Evolutionary conservation across 2,329 filamentous ascomycete species (phyloP).

Genomic region (Ceratocystis lukuohia): DNA sequence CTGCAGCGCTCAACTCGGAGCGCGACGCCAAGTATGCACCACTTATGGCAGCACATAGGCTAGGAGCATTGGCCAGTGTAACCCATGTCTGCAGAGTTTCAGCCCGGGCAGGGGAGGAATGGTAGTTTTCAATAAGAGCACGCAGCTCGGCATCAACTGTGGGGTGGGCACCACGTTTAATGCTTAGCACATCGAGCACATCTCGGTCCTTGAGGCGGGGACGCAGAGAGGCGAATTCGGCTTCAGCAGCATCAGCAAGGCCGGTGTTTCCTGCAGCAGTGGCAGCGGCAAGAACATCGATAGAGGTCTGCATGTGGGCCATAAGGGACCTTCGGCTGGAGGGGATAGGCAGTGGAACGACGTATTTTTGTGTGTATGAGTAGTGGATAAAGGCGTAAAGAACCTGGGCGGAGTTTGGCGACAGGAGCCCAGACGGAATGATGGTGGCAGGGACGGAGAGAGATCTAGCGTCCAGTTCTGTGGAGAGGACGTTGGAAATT

Average conservation of each 20-base stretch:
- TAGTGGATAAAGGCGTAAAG: slow-evolving; percentile 19
- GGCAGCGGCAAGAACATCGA: slow-evolving; percentile 14
- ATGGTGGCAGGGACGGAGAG: slow-evolving; percentile 12
- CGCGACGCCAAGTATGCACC: slow-evolving; percentile 1
- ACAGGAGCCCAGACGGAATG: slow-evolving; percentile 13
- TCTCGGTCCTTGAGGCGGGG: slow-evolving; percentile 17
- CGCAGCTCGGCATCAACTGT: slow-evolving; percentile 12
- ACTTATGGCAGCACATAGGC: slow-evolving; percentile 9
- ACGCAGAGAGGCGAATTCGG: not conserved
- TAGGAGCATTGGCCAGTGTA: slow-evolving; percentile 14
- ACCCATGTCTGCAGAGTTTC: slow-evolving; percentile 13
- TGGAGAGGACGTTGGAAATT: slow-evolving; percentile 9
- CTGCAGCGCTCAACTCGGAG: not conserved
- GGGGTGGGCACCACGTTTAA: slow-evolving; percentile 12
- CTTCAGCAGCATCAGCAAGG: not conserved
- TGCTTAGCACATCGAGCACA: slow-evolving; percentile 11
- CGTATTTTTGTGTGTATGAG: slow-evolving; percentile 15
- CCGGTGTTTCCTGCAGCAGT: slow-evolving; percentile 12
- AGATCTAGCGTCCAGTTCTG: slow-evolving; percentile 16
- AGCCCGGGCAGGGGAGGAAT: slow-evolving; percentile 3
- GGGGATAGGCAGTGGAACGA: not conserved
- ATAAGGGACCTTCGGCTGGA: slow-evolving; percentile 16
- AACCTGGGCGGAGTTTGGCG: slow-evolving; percentile 8
- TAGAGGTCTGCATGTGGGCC: slow-evolving; percentile 17
- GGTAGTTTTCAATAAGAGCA: slow-evolving; percentile 9